Evolutionary conservation across 164 flowering plant genomes (phyloP).

Genomic region (Platanus orientalis): DNA sequence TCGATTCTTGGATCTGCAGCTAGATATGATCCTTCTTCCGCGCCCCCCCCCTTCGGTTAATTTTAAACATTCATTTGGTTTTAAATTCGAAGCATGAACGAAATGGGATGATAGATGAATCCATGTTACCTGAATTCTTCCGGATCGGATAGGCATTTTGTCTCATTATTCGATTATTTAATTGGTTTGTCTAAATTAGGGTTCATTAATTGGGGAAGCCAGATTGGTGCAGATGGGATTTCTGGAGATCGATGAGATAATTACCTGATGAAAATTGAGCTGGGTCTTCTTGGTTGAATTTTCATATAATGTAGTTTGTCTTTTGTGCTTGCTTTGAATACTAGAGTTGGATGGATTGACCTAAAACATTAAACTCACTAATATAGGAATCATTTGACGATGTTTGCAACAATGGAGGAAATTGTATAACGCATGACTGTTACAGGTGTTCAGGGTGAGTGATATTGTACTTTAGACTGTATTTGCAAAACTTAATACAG

Average conservation of each 20-base stretch:
- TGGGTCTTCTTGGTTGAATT: not conserved
- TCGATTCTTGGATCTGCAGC: not conserved
- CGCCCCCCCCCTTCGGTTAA: not conserved
- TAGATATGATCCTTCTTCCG: not conserved
- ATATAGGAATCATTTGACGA: too few relatives aligned
- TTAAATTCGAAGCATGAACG: not conserved
- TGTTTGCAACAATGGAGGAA: too few relatives aligned
- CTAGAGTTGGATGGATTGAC: not conserved
- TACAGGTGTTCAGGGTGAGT: too few relatives aligned
- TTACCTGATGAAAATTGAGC: not conserved
- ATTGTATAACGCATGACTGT: too few relatives aligned
- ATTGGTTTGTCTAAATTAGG: not conserved
- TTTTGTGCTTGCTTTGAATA: not conserved
- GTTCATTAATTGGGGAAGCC: not conserved
- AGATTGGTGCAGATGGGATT: not conserved
- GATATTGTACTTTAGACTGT: too few relatives aligned
- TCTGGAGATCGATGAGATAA: not conserved
- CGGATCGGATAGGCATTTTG: not conserved
- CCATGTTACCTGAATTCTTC: not conserved
- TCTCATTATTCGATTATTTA: not conserved
- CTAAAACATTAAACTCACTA: not conserved
- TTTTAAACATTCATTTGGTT: not conserved
- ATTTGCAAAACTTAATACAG: too few relatives aligned
- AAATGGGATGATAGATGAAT: too few relatives aligned
- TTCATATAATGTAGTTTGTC: not conserved